phyloP scores from a whole-genome alignment of 148 eudicot genomes.

The Chenopodium formosanum region DNA sequence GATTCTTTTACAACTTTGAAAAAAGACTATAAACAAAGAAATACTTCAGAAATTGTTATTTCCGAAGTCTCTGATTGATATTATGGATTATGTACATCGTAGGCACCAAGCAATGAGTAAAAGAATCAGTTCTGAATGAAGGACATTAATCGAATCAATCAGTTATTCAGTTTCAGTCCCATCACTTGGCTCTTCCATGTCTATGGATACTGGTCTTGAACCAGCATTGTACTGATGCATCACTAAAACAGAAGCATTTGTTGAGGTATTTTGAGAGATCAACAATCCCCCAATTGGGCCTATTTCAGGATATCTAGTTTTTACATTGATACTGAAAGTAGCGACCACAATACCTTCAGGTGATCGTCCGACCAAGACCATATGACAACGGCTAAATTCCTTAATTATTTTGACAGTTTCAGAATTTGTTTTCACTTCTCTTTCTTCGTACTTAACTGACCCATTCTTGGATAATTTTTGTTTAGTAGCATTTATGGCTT shows the following conservation, averaged over 20 bases:
- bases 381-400: slow-evolving; percentile 39
- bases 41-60: not conserved
- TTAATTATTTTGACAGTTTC: slow-evolving; percentile 34
- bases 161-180: slow-evolving; percentile 42
- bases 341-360: slow-evolving; percentile 53
- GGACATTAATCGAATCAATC: not conserved
- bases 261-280: slow-evolving; percentile 44
- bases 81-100: not conserved
- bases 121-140: not conserved
- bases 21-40: not conserved
- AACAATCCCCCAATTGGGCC: slow-evolving; percentile 60
- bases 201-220: slow-evolving; percentile 23
- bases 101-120: not conserved
- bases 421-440: slow-evolving; percentile 30
- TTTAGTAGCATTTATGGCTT: slow-evolving; percentile 28
- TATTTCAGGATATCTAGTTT: slow-evolving; percentile 54
- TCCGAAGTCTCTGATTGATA: not conserved
- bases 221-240: slow-evolving; percentile 52
- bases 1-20: not conserved
- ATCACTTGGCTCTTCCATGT: slow-evolving; percentile 31
- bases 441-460: slow-evolving; percentile 54
- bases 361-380: slow-evolving; percentile 64
- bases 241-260: slow-evolving; percentile 60
- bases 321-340: slow-evolving; percentile 21
- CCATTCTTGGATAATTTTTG: slow-evolving; percentile 26